Base-by-base conservation (phyloP, 2,329 filamentous ascomycete genomes). In the Bipolaris gigantea region DNA sequence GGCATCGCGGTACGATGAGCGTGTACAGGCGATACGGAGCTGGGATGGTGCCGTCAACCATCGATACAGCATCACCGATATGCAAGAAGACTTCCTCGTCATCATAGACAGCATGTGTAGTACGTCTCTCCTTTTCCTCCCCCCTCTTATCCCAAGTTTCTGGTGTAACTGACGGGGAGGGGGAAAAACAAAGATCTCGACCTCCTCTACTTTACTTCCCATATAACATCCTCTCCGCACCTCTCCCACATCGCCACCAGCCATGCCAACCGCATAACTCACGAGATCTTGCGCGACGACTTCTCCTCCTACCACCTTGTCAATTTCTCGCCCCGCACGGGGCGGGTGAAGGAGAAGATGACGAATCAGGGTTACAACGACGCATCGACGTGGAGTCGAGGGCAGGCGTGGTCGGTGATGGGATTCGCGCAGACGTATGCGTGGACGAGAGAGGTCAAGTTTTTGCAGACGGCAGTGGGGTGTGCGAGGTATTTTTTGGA, bases 381-480 rank as follows among this genome's bases (percentile, higher is more conserved):
- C 47, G 62, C 63, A 1, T 79, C 76, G 0, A 79, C 74, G 9
- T 82, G 80, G 80, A 68, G 75, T 5, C 72, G 80, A 3, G 80
- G 80, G 0, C 80, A 82, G 51, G 78, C 78, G 0, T 82, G 80
- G 80, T 75, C 76, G 0, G 77, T 81, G 2, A 72, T 75, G 43
- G 80, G 80, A 0, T 81, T 81, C 49, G 74, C 75, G 0, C 74
- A 80, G 59, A 75, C 75, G 0, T 80, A 79, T 48, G 59, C 61
- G n/a, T 82, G 79, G 78, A 82, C 80, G 0, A 69, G 71, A 10
- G 75, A 79, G 23, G 38, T 34, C 0, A 67, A 66, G 1, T 81
- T 80, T 52, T 69, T 81, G 0, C 59, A 73, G 0, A 80, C 79
- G 2, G 75, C 80, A 0, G 73, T 76, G 4, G 74, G 74, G 0